These are phyloP conservation scores for Inonotus hispidus DNA, from an alignment of 1,284 basidiomycete species.

Conservation along the genomic window DNA sequence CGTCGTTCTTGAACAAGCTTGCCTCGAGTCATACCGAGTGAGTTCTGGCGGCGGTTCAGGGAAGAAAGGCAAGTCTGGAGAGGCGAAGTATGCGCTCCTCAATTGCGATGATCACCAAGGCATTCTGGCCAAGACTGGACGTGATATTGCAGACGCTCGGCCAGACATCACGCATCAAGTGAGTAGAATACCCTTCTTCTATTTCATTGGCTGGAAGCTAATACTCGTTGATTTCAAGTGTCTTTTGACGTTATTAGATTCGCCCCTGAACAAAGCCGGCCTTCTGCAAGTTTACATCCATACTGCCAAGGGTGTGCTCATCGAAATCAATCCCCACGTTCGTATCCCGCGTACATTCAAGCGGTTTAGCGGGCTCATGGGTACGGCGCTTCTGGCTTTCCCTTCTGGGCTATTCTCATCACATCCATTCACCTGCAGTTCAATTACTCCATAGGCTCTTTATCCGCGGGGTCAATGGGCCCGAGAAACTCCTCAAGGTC, in stretches of 20 bases:
- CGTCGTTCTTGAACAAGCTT: slow-evolving; percentile 91
- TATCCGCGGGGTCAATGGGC: slow-evolving; percentile 93
- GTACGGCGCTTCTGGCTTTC: slow-evolving; percentile 42
- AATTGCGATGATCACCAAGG: slow-evolving; percentile 99
- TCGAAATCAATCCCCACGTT: slow-evolving; percentile 98
- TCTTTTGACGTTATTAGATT: slow-evolving; percentile 93
- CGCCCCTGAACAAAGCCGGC: slow-evolving; percentile 96
- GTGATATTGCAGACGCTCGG: slow-evolving; percentile 96
- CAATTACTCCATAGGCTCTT: slow-evolving; percentile 96
- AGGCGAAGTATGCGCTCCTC: slow-evolving; percentile 93
- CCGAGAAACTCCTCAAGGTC: slow-evolving; percentile 95
- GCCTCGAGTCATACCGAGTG: slow-evolving; percentile 92
- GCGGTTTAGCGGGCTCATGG: slow-evolving; percentile 97
- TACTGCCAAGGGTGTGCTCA: slow-evolving; percentile 93
- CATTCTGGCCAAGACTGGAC: slow-evolving; percentile 94
- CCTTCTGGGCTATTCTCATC: not conserved
- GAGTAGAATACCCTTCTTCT: slow-evolving; percentile 23
- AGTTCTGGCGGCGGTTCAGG: slow-evolving; percentile 44
- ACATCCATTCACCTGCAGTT: slow-evolving; percentile 44
- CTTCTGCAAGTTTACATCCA: slow-evolving; percentile 98
- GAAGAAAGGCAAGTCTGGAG: slow-evolving; percentile 52
- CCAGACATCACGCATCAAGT: slow-evolving; percentile 99
- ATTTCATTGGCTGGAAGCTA: not conserved
- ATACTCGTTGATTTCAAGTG: slow-evolving; percentile 49
- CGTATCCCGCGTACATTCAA: slow-evolving; percentile 98